Conservation (phyloP, 495 filamentous ascomycete species). For the Barbatosphaeria neglecta region DNA sequence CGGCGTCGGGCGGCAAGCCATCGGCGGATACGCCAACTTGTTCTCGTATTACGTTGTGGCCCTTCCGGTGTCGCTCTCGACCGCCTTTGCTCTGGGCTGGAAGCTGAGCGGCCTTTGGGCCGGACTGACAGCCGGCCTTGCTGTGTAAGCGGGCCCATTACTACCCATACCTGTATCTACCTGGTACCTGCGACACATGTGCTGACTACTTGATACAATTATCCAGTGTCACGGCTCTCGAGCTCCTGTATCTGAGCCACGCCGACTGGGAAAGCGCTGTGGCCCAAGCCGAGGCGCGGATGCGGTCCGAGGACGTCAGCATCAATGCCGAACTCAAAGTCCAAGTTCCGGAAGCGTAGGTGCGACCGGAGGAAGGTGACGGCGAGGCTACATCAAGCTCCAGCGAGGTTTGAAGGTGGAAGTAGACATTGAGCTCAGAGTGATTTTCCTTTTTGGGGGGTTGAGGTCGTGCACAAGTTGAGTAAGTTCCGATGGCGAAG, state of each 20-base stretch:
- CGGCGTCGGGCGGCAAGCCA: conserved; percentile 62
- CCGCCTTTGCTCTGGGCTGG: conserved; percentile 57
- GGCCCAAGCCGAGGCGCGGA: conserved; percentile 13
- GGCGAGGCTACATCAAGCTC: too few relatives aligned
- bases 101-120: conserved; percentile 62
- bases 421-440: too few relatives aligned
- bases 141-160: conserved; percentile 20
- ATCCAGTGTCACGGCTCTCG: conserved; percentile 11
- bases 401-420: too few relatives aligned
- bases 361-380: too few relatives aligned
- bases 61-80: conserved; percentile 63
- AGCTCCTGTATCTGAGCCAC: conserved; percentile 15
- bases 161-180: neutral
- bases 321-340: neutral
- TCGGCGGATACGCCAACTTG: conserved; percentile 67
- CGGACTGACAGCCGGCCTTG: conserved; percentile 51
- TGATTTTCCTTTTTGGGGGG: too few relatives aligned
- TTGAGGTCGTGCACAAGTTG: too few relatives aligned
- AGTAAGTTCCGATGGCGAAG: too few relatives aligned
- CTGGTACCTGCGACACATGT: neutral
- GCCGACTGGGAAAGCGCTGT: conserved; percentile 19
- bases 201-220: neutral
- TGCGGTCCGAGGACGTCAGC: conserved; percentile 15
- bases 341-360: too few relatives aligned
- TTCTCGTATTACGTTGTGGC: conserved; percentile 71